A percentile compares a stretch with the other conserved stretches of the same genome.
Conservation (phyloP, 495 filamentous ascomycete genomes). For the Aspergillus biplanus region DNA sequence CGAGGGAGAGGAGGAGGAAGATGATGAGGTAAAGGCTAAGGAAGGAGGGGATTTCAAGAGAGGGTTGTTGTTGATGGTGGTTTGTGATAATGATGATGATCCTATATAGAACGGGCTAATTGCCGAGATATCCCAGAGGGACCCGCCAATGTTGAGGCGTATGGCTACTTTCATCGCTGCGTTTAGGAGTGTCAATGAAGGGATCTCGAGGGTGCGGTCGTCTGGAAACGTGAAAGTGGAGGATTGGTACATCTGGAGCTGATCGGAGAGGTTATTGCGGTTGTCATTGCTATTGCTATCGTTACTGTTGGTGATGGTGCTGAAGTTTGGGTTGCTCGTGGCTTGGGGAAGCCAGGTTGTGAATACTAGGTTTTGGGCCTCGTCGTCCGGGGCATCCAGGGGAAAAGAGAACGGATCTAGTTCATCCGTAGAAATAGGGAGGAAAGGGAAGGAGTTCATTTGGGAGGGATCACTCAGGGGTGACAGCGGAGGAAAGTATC, state of each 20-base stretch:
- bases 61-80: not conserved
- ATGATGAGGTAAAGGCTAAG: constrained; percentile 27
- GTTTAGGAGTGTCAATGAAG: constrained; percentile 31
- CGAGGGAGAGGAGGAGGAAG: constrained; percentile 18
- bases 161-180: constrained; percentile 31
- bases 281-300: constrained; percentile 3
- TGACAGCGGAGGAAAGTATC: constrained; percentile 1
- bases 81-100: not conserved
- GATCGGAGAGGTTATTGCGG: constrained; percentile 17
- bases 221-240: constrained; percentile 36
- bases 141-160: constrained; percentile 27
- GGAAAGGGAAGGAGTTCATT: not conserved
- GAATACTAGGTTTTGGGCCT: not conserved
- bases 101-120: constrained; percentile 30
- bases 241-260: constrained; percentile 28
- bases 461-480: not conserved
- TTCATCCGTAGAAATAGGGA: not conserved
- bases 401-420: not conserved
- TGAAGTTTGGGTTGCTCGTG: not conserved
- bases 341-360: no score
- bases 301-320: not conserved
- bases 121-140: constrained; percentile 32
- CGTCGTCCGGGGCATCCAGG: not conserved
- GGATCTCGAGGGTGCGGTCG: constrained; percentile 31
- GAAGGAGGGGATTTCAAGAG: constrained; percentile 37